These are phyloP conservation scores for Fusarium luffae DNA, from an alignment of 2,329 filamentous ascomycete genomes.

Conservation along the genomic window DNA sequence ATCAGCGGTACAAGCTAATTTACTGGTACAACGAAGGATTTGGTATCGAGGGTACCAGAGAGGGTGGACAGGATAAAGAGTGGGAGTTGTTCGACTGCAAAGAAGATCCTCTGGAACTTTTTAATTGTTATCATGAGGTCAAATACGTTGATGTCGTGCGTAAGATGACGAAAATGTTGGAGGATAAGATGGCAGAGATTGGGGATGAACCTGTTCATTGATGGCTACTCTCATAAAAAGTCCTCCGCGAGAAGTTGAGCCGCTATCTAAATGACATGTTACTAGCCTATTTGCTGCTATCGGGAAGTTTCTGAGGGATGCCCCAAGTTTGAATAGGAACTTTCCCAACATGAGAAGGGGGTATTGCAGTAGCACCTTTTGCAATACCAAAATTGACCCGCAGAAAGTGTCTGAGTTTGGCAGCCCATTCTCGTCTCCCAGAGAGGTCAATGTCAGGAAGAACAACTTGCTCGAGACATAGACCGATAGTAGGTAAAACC, in stretches of 20 bases:
- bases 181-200: conserved; percentile 64
- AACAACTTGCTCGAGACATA: neutral
- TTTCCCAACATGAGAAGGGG: neutral
- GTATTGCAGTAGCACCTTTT: neutral
- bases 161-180: conserved; percentile 55
- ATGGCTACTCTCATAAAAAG: neutral
- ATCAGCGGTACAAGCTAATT: conserved; percentile 65
- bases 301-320: neutral
- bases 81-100: conserved; percentile 67
- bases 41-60: conserved; percentile 56
- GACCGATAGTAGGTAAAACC: neutral
- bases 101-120: conserved; percentile 61
- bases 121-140: conserved; percentile 57
- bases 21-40: conserved; percentile 66
- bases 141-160: conserved; percentile 52
- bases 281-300: rapidly evolving
- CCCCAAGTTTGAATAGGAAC: neutral
- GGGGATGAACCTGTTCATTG: conserved; percentile 56
- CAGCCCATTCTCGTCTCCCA: neutral
- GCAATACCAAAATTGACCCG: neutral
- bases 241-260: neutral
- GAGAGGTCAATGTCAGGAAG: neutral
- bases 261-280: rapidly evolving
- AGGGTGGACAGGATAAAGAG: conserved; percentile 56
- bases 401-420: neutral